Evolutionary conservation across 106 monocot genomes (phyloP).

Genomic region (Acorus gramineus): DNA sequence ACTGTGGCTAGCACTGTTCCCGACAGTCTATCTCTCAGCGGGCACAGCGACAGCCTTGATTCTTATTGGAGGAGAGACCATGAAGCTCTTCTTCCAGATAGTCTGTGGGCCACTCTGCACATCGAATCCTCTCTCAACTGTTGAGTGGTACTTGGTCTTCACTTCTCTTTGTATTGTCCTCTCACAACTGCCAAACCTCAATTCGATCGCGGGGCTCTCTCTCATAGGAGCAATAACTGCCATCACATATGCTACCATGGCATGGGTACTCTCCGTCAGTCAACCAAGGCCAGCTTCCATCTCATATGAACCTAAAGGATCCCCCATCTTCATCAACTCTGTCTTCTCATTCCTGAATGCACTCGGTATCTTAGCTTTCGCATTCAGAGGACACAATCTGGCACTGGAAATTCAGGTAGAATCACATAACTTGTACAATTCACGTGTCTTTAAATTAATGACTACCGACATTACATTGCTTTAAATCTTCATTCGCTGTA

Average conservation of each 20-base stretch:
- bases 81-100: constrained; percentile 94
- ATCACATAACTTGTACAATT: too few relatives aligned
- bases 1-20: constrained; percentile 79
- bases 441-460: too few relatives aligned
- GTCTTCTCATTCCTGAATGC: constrained; percentile 65
- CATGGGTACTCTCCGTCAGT: constrained; percentile 92
- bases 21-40: constrained; percentile 88
- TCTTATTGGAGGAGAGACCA: constrained; percentile 87
- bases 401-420: constrained; percentile 90
- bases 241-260: constrained; percentile 64
- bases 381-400: constrained; percentile 97
- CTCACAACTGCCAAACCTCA: constrained; percentile 96
- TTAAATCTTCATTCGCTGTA: too few relatives aligned
- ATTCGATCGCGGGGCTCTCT: constrained; percentile 90
- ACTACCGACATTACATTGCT: neutral
- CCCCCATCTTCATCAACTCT: constrained; percentile 28
- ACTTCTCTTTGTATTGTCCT: constrained; percentile 79
- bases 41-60: constrained; percentile 93
- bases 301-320: constrained; percentile 54
- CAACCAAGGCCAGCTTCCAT: constrained; percentile 51
- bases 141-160: constrained; percentile 97
- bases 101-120: constrained; percentile 74
- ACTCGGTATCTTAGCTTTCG: constrained; percentile 89
- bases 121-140: constrained; percentile 70
- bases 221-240: constrained; percentile 91